These are phyloP conservation scores for Tolypocladium tropicale DNA, from an alignment of 2,329 filamentous ascomycete genomes.

Conservation along the genomic window DNA sequence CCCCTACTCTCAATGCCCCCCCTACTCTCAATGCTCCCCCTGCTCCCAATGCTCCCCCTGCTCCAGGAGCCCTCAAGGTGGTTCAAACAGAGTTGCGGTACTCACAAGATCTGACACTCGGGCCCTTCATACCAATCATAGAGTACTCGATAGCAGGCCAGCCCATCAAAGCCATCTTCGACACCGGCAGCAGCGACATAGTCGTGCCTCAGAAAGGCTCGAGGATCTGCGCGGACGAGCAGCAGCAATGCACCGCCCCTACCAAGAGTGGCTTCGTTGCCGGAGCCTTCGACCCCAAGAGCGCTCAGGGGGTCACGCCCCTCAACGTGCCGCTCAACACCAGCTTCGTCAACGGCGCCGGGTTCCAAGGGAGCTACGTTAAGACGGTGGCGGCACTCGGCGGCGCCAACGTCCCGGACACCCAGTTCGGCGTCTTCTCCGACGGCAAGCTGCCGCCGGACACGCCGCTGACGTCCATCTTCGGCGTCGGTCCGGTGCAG, in stretches of 20 bases:
- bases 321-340: not conserved
- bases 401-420: not conserved
- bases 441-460: not conserved
- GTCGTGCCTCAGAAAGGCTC: not conserved
- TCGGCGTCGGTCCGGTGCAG: not conserved
- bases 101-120: not conserved
- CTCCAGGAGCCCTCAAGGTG: not conserved
- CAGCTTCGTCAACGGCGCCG: not conserved
- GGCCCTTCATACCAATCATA: constrained; percentile 1
- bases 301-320: not conserved
- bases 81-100: not conserved
- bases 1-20: not conserved
- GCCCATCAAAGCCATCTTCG: not conserved
- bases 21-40: not conserved
- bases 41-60: not conserved
- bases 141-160: constrained; percentile 1
- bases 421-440: not conserved
- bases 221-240: not conserved
- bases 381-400: not conserved
- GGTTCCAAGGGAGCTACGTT: not conserved
- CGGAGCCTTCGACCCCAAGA: not conserved
- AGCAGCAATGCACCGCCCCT: not conserved
- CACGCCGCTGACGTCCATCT: not conserved
- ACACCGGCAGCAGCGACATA: constrained; percentile 1
- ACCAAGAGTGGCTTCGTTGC: not conserved